Evolutionary conservation across 441 rosid genomes (phyloP), one percentile per base, ranked within the genome.

Genomic region (Brassica balearica): DNA sequence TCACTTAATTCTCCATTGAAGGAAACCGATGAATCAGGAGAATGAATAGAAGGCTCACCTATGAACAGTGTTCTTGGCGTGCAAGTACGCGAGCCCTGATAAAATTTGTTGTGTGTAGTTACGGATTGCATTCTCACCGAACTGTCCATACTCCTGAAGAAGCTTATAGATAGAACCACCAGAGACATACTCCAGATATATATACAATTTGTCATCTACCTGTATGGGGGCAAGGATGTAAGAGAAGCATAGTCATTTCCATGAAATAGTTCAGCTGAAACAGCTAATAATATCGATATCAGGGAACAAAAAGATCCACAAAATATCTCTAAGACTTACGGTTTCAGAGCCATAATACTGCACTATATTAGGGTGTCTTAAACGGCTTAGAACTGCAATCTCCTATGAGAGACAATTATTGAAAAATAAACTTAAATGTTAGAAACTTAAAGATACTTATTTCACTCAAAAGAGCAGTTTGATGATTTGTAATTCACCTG

Each of bases 131-230:
- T 69, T 73, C 81, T 94, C 99, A 67, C 98, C 94, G 15, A 96
- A 85, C 69, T 85, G 88, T 12, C 99, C 98, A 67, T 96, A 94
- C 3, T 96, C 99, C 78, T 92, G 97, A 80, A 96, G 99, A 80
- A 96, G 88, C 81, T 91, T 96, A 86, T 94, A 89, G 62, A 96
- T 96, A 66, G 99, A 96, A 75, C 99, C 99, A 72, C 97, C 99
- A 63, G 99, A 94, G 27, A 96, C 97, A 77, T 91, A 96, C 85
- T 94, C 99, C 87, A 96, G 85, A 87, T 96, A 96, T 79, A 96
- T 96, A 77, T 90, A 94, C 74, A 94, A 83, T 66, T 84, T 92
- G 85, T 94, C 97, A 76, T 86, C 97, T 27, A 94, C 84, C 99
- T 96, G 93, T 69, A 73, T 25, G 72, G 63, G 14, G 68, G 43